Base-by-base conservation (phyloP, 148 eudicot genomes). In the Pouteria glomerata region DNA sequence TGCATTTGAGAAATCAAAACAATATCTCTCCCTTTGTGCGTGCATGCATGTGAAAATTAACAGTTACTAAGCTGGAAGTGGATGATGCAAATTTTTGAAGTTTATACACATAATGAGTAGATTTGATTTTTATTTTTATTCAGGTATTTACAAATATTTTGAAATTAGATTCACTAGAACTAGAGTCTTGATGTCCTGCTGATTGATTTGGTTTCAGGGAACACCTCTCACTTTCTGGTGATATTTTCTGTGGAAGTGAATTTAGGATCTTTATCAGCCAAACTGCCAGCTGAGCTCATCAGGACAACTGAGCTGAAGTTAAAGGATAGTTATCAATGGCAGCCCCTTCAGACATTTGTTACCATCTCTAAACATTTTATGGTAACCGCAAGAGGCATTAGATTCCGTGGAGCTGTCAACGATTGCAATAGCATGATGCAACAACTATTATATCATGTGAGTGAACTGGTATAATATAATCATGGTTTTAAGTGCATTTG, bases 341-440 rank as follows among this genome's bases (percentile, higher is more conserved):
- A 88, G 78, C 94, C 90, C 18, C 88, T 95, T 57, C 86, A 85
- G 78, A 86, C 93, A 69, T 95, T 88, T 80, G 99, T 92, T 45
- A 83, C 92, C 72, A 91, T 95, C 73, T 88, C 96, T 26, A 72
- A 81, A 73, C 94, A 88, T 82, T 86, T 89, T 57, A 78, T 66
- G 69, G 93, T 95, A 47, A 80, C 77, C 81, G 91, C 89, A 52
- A 95, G 83, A 79, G 97, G 97, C 41, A 73, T 95, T 72, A 88
- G 99, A 79, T 85, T 91, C 72, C 85, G 80, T 12, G 97, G 90
- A 47, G 63, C 90, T 52, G 63, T 88, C 47, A 78, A 85, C 67
- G 88, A 88, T 48, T 91, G 97, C 89, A 91, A 91, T 64, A 76
- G 44, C 44, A 78, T 91, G 33, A 81, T 92, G 81, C 76, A 85